Percentiles rank a stretch among this genome's conserved stretches.
Evolutionary conservation across 164 flowering plant genomes (phyloP).

Genomic region (Vitis rotundifolia): DNA sequence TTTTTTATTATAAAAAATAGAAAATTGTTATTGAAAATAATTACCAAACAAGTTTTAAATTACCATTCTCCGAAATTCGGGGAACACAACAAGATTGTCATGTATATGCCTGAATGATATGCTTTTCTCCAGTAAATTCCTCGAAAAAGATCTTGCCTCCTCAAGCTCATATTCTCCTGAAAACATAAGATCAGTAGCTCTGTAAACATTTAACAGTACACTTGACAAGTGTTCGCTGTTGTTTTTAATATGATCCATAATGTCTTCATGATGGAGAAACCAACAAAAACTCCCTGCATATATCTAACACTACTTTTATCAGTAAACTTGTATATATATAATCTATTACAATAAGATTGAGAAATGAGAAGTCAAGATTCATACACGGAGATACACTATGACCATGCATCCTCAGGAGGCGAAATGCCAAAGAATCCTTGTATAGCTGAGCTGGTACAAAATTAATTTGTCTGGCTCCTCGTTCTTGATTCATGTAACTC

Average conservation of each 20-base stretch:
- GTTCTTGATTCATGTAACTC: conserved; percentile 18
- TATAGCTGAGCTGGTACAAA: conserved; percentile 19
- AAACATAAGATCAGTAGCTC: conserved; percentile 43
- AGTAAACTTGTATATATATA: not conserved
- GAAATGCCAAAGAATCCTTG: conserved; percentile 44
- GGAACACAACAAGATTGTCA: too few relatives aligned
- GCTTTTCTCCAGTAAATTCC: conserved; percentile 17
- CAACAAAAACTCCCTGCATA: conserved; percentile 30
- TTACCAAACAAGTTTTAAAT: too few relatives aligned
- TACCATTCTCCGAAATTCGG: too few relatives aligned
- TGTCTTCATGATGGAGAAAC: conserved; percentile 26
- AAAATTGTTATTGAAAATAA: too few relatives aligned
- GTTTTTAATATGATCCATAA: conserved; percentile 17
- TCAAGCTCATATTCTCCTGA: conserved; percentile 31
- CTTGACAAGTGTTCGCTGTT: conserved; percentile 20
- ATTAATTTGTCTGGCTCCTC: not conserved
- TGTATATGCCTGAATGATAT: not conserved
- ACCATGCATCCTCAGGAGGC: conserved; percentile 44
- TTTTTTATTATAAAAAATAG: too few relatives aligned
- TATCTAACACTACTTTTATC: not conserved
- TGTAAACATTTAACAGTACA: conserved; percentile 31
- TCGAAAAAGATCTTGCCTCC: conserved; percentile 33
- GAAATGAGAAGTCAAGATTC: not conserved
- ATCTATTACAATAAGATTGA: not conserved
- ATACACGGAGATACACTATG: conserved; percentile 35